Conservation (phyloP, 768 basidiomycete genomes). For the Suillus subluteus region DNA sequence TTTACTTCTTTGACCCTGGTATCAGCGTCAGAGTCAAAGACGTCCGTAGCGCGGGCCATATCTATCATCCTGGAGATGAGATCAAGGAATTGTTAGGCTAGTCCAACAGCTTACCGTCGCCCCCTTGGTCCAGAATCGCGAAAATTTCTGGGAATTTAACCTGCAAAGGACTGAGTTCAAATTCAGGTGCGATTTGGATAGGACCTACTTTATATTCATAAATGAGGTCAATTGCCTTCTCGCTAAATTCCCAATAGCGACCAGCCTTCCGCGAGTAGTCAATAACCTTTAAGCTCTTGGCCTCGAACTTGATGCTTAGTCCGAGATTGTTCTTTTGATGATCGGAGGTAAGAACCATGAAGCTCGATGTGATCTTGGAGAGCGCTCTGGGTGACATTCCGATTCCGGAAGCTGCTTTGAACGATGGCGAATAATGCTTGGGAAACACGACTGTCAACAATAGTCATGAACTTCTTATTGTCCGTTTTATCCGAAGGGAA, state of each 20-base stretch:
- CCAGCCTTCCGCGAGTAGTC: slow-evolving; percentile 89
- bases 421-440: slow-evolving; percentile 78
- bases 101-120: slow-evolving; percentile 57
- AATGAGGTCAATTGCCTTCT: slow-evolving; percentile 81
- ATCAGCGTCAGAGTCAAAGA: slow-evolving; percentile 66
- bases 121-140: slow-evolving; percentile 63
- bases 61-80: slow-evolving; percentile 47
- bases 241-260: slow-evolving; percentile 90
- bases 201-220: slow-evolving; percentile 74
- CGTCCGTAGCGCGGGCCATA: slow-evolving; percentile 66
- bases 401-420: slow-evolving; percentile 73
- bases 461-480: slow-evolving; percentile 72
- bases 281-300: slow-evolving; percentile 89
- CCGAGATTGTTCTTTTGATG: slow-evolving; percentile 87
- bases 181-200: not conserved
- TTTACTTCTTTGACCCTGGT: slow-evolving; percentile 75
- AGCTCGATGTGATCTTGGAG: slow-evolving; percentile 90
- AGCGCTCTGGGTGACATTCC: slow-evolving; percentile 78
- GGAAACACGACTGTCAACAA: slow-evolving; percentile 55
- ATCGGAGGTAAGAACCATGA: slow-evolving; percentile 83
- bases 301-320: slow-evolving; percentile 95
- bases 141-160: slow-evolving; percentile 86
- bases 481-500: slow-evolving; percentile 85
- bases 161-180: slow-evolving; percentile 39
- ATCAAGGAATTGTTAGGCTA: slow-evolving; percentile 7